A percentile compares a stretch with the other conserved stretches of the same genome.
Evolutionary conservation across 2,329 filamentous ascomycete species (phyloP).

Genomic region (Clathrospora elynae): DNA sequence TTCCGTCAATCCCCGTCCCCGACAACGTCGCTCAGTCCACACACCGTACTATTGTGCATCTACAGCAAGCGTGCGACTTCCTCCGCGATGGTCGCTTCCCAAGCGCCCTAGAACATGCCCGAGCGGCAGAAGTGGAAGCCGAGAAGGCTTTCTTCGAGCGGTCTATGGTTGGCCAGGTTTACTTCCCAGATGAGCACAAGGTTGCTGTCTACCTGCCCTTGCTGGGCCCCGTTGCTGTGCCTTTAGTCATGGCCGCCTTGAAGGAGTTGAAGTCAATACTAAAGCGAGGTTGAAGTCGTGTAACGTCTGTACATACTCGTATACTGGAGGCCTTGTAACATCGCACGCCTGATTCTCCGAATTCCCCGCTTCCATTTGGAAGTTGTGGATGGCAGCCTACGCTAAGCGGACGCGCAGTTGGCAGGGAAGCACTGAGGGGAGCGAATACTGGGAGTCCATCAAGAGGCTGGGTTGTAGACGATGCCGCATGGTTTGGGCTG

Average conservation of each 20-base stretch:
- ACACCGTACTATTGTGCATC: constrained; percentile 74
- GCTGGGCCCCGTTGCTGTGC: constrained; percentile 87
- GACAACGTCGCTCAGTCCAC: constrained; percentile 85
- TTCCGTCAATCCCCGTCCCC: constrained; percentile 91
- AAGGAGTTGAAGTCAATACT: constrained; percentile 63
- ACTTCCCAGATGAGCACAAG: constrained; percentile 98
- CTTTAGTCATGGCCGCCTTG: constrained; percentile 79
- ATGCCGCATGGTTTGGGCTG: too few relatives aligned
- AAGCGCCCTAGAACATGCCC: constrained; percentile 75
- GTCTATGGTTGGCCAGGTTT: constrained; percentile 97
- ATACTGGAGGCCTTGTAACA: neutral
- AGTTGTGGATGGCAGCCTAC: too few relatives aligned
- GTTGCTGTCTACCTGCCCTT: constrained; percentile 93
- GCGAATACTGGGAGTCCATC: too few relatives aligned
- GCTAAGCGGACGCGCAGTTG: too few relatives aligned
- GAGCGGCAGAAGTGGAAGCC: constrained; percentile 83
- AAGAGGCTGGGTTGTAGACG: too few relatives aligned
- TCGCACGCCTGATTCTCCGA: too few relatives aligned
- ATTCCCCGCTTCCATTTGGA: too few relatives aligned
- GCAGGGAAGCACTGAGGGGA: too few relatives aligned
- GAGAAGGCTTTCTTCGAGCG: constrained; percentile 98
- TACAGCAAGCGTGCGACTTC: constrained; percentile 75
- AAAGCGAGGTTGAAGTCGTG: constrained; percentile 22
- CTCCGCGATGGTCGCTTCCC: constrained; percentile 67
- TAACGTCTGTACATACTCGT: neutral